Conservation (phyloP, 495 filamentous ascomycete genomes). For the Trypethelium eluteriae region DNA sequence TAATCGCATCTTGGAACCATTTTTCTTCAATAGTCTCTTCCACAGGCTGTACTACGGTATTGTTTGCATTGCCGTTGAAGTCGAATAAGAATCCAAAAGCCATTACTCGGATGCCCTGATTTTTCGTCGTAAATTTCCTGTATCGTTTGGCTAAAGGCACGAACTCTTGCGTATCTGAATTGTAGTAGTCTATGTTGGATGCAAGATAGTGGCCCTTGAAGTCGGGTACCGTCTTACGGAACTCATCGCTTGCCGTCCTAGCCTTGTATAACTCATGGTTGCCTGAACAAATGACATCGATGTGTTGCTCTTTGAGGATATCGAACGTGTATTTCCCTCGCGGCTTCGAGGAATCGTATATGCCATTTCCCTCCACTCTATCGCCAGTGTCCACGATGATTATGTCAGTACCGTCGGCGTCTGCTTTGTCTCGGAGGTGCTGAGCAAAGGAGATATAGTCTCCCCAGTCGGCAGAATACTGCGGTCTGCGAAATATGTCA, state of each 20-base stretch:
- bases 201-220: constrained; percentile 71
- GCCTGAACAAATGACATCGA: constrained; percentile 81
- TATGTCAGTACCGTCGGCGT: constrained; percentile 70
- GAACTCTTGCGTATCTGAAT: constrained; percentile 56
- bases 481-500: constrained; percentile 46
- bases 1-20: constrained; percentile 86
- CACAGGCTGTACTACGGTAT: constrained; percentile 74
- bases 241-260: constrained; percentile 68
- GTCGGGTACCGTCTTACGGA: constrained; percentile 66
- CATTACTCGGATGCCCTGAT: constrained; percentile 71
- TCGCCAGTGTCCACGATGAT: constrained; percentile 91
- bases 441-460: constrained; percentile 91
- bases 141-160: constrained; percentile 75
- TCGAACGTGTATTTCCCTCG: constrained; percentile 82
- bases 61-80: constrained; percentile 81
- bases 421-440: constrained; percentile 69
- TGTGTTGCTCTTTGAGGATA: constrained; percentile 69
- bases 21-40: constrained; percentile 67
- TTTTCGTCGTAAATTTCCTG: constrained; percentile 81
- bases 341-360: constrained; percentile 86
- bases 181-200: constrained; percentile 85
- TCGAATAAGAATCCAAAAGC: constrained; percentile 94
- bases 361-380: constrained; percentile 86
- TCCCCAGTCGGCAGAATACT: constrained; percentile 93
- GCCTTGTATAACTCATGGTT: constrained; percentile 93